Conservation (phyloP, 371 early-diverging fungal species). For the Choanephora cucurbitarum region DNA sequence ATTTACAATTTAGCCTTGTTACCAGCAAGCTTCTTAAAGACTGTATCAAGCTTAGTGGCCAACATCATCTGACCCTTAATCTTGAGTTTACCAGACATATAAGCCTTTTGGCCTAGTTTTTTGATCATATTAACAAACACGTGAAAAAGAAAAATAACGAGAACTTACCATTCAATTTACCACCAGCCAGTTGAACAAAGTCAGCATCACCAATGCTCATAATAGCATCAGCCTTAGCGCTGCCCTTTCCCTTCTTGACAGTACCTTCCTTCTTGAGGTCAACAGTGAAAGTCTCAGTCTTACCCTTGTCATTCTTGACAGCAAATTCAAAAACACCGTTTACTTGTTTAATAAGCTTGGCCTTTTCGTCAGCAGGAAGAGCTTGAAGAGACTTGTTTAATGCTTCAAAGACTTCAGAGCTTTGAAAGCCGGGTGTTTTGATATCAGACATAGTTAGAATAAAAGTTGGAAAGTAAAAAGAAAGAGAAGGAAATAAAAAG, state of each 20-base stretch:
- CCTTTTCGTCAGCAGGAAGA: constrained; percentile 32
- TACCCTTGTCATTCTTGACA: constrained; percentile 65
- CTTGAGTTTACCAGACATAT: constrained; percentile 84
- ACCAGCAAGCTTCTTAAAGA: constrained; percentile 51
- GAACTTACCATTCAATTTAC: constrained; percentile 79
- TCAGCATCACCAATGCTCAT: constrained; percentile 72
- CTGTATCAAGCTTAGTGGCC: constrained; percentile 76
- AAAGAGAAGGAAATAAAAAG: neutral
- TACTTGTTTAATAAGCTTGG: constrained; percentile 55
- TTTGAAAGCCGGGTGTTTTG: constrained; percentile 45
- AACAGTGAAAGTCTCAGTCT: constrained; percentile 74
- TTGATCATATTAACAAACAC: constrained; percentile 57
- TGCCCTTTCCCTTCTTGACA: constrained; percentile 66
- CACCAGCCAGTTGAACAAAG: constrained; percentile 82
- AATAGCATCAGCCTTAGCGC: constrained; percentile 66
- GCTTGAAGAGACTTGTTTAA: constrained; percentile 37
- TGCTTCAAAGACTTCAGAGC: constrained; percentile 46
- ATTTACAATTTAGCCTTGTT: constrained; percentile 57
- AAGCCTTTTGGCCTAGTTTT: constrained; percentile 74
- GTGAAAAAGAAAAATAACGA: constrained; percentile 54
- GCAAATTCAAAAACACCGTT: constrained; percentile 88
- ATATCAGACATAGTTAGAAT: constrained; percentile 41
- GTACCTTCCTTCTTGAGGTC: constrained; percentile 73
- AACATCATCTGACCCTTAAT: constrained; percentile 91
- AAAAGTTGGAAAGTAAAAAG: neutral